Conservation (phyloP, 306 rosid species). For the Cicer bijugum region DNA sequence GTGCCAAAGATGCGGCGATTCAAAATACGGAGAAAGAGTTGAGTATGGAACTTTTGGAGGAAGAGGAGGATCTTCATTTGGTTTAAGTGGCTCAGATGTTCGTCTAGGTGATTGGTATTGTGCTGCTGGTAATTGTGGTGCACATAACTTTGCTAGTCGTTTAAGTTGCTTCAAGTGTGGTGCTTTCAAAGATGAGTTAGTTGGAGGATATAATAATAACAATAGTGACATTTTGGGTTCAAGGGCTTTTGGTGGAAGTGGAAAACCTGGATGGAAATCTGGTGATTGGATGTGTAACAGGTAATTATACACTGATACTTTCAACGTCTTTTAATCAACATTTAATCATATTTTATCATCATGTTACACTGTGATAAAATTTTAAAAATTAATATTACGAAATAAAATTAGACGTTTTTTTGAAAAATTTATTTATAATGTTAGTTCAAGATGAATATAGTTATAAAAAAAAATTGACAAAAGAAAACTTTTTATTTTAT, state of each 20-base stretch:
- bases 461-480: not conserved
- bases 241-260: slow-evolving; percentile 49
- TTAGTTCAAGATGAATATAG: not conserved
- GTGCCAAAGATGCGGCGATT: slow-evolving; percentile 93
- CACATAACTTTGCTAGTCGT: slow-evolving; percentile 94
- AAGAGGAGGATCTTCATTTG: slow-evolving; percentile 76
- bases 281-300: slow-evolving; percentile 99
- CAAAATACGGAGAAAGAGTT: slow-evolving; percentile 57
- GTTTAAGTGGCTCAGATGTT: slow-evolving; percentile 80
- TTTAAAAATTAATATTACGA: not conserved
- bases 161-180: slow-evolving; percentile 99
- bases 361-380: not conserved
- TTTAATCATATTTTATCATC: not conserved
- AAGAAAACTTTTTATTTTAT: not conserved
- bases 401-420: not conserved
- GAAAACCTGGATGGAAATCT: slow-evolving; percentile 91
- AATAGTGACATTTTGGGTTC: slow-evolving; percentile 61
- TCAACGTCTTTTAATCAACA: no score
- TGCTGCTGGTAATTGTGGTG: slow-evolving; percentile 69
- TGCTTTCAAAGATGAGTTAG: slow-evolving; percentile 77
- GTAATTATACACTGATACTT: slow-evolving; percentile 32
- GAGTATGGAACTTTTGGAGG: slow-evolving; percentile 61
- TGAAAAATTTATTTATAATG: no score
- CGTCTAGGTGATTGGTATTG: slow-evolving; percentile 98
- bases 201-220: slow-evolving; percentile 41